phyloP scores from a whole-genome alignment of 148 eudicot genomes.

The Pharnaceum exiguum region DNA sequence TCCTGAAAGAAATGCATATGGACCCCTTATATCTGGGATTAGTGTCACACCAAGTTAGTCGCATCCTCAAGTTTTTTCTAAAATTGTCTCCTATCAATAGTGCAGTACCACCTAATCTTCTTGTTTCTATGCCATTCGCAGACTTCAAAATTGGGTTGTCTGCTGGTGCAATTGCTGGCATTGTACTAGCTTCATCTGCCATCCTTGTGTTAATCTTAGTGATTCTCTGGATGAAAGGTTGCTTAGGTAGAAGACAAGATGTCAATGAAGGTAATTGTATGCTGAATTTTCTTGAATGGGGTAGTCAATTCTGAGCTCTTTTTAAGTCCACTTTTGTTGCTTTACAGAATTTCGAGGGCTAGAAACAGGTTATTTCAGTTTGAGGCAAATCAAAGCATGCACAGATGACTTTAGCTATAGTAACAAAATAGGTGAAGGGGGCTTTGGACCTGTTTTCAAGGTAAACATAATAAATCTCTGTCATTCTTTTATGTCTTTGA shows the following conservation, averaged over 20 bases:
- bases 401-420: slow-evolving; percentile 51
- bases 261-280: slow-evolving; percentile 28
- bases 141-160: slow-evolving; percentile 59
- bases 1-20: slow-evolving; percentile 69
- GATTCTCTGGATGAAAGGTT: slow-evolving; percentile 42
- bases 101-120: too few relatives aligned
- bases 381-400: slow-evolving; percentile 76
- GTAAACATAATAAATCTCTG: too few relatives aligned
- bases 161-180: slow-evolving; percentile 56
- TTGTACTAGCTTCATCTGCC: slow-evolving; percentile 41
- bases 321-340: not conserved
- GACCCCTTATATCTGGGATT: slow-evolving; percentile 91
- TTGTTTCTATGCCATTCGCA: slow-evolving; percentile 19
- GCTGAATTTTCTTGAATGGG: not conserved
- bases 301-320: not conserved
- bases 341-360: slow-evolving; percentile 53
- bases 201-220: slow-evolving; percentile 29
- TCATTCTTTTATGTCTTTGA: too few relatives aligned
- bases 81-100: too few relatives aligned
- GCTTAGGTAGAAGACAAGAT: slow-evolving; percentile 37
- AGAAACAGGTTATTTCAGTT: slow-evolving; percentile 61
- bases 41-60: slow-evolving; percentile 78
- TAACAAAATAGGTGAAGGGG: slow-evolving; percentile 86
- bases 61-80: too few relatives aligned
- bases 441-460: slow-evolving; percentile 92